Percentiles rank a stretch among this genome's conserved stretches.
These are phyloP conservation scores for Spathaspora gorwiae DNA, from an alignment of 805 yeast species.

Conservation along the genomic window DNA sequence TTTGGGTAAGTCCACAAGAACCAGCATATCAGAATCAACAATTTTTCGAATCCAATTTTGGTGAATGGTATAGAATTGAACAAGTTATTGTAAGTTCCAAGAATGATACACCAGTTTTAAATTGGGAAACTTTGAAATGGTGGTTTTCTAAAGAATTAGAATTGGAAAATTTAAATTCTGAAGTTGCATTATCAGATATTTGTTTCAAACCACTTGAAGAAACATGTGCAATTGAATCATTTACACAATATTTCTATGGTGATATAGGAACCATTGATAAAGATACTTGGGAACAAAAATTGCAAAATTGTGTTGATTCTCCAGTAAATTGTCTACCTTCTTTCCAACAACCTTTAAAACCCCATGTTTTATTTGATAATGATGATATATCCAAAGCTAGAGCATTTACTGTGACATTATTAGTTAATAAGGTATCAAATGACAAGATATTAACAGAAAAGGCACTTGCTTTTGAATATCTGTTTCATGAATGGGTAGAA, in stretches of 20 bases:
- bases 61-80: constrained; percentile 87
- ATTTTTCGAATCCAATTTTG: constrained; percentile 75
- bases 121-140: constrained; percentile 74
- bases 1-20: constrained; percentile 86
- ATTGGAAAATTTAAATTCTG: constrained; percentile 24
- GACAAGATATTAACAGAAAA: constrained; percentile 34
- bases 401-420: constrained; percentile 74
- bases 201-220: constrained; percentile 84
- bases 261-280: constrained; percentile 46
- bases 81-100: constrained; percentile 64
- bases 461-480: constrained; percentile 65
- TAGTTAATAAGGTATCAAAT: constrained; percentile 51
- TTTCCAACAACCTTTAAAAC: constrained; percentile 85
- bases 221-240: constrained; percentile 78
- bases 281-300: constrained; percentile 49
- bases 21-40: constrained; percentile 63
- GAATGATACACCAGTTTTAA: constrained; percentile 55
- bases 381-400: constrained; percentile 52
- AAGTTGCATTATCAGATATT: constrained; percentile 50
- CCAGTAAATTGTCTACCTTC: constrained; percentile 89
- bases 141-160: constrained; percentile 78
- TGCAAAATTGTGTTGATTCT: constrained; percentile 61
- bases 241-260: constrained; percentile 83
- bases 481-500: constrained; percentile 53
- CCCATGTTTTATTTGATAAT: constrained; percentile 56